phyloP scores from a whole-genome alignment of 768 basidiomycete genomes.

The Hydnum rufescens region DNA sequence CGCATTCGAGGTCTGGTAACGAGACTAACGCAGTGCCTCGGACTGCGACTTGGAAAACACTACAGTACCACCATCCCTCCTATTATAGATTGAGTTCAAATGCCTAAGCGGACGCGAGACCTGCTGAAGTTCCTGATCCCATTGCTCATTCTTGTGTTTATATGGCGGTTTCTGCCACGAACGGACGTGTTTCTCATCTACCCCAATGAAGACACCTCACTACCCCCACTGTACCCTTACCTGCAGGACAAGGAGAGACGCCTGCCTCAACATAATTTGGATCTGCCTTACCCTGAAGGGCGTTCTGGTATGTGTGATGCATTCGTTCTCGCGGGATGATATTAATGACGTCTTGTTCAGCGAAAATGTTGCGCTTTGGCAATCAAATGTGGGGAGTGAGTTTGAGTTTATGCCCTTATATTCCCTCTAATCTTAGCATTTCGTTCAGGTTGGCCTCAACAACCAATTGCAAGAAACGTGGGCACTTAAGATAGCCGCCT shows the following conservation, averaged over 20 bases:
- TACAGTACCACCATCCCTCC: too few species aligned
- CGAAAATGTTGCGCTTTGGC: background rate
- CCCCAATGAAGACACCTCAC: background rate
- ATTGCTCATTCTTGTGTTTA: too few species aligned
- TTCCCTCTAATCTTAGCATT: background rate
- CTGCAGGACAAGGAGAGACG: background rate
- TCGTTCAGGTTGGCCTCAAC: slow-evolving; percentile 1
- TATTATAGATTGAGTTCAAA: too few species aligned
- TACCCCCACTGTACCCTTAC: background rate
- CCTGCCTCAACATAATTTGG: background rate
- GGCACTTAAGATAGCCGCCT: background rate
- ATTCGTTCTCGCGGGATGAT: background rate
- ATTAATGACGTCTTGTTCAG: background rate
- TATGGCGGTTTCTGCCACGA: too few species aligned
- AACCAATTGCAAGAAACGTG: slow-evolving; percentile 3
- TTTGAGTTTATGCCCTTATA: too few species aligned
- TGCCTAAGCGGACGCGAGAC: too few species aligned
- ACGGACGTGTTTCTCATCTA: too few species aligned
- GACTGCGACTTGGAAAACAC: too few species aligned
- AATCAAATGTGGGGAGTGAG: slow-evolving; percentile 3
- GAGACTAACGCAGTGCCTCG: too few species aligned
- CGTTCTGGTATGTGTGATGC: background rate
- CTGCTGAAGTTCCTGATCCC: too few species aligned
- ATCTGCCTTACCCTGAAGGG: background rate
- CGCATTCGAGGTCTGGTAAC: too few species aligned